These are phyloP conservation scores for Triangularia setosa DNA, from an alignment of 2,329 filamentous ascomycete species.

Conservation along the genomic window DNA sequence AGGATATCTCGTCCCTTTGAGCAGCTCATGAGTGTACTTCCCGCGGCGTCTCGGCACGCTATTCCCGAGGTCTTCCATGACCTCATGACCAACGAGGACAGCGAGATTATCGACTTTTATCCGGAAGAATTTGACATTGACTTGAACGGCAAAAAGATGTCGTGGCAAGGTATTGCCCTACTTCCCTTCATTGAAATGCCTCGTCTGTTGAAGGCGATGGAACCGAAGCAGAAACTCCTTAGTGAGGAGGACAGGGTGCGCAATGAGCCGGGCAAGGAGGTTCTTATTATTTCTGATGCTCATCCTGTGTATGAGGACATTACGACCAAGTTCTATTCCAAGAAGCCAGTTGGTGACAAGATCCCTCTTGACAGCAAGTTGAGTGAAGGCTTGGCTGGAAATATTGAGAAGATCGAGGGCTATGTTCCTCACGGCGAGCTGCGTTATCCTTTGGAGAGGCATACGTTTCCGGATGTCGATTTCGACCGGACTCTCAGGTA, in stretches of 20 bases:
- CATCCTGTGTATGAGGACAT: conserved; percentile 85
- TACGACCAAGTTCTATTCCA: conserved; percentile 83
- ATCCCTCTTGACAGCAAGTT: conserved; percentile 70
- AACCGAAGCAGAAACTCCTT: conserved; percentile 74
- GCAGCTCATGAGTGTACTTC: conserved; percentile 96
- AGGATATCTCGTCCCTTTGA: conserved; percentile 88
- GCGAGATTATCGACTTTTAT: conserved; percentile 95
- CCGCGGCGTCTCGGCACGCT: conserved; percentile 86
- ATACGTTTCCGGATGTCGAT: conserved; percentile 71
- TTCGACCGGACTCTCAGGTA: conserved; percentile 84
- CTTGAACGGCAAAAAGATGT: conserved; percentile 96
- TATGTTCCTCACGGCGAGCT: conserved; percentile 83
- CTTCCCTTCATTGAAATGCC: conserved; percentile 95
- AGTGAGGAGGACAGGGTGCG: conserved; percentile 72
- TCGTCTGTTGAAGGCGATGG: conserved; percentile 76
- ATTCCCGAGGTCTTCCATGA: conserved; percentile 84
- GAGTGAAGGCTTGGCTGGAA: conserved; percentile 75
- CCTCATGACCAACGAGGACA: conserved; percentile 83
- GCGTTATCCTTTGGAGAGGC: conserved; percentile 70
- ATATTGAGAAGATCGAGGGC: conserved; percentile 73
- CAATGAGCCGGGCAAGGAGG: conserved; percentile 76
- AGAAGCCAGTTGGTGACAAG: conserved; percentile 66
- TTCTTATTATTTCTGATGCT: conserved; percentile 76
- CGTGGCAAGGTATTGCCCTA: conserved; percentile 92
- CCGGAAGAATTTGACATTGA: conserved; percentile 91